Base-by-base conservation (phyloP, 768 basidiomycete species). In the Coprinellus micaceus region DNA sequence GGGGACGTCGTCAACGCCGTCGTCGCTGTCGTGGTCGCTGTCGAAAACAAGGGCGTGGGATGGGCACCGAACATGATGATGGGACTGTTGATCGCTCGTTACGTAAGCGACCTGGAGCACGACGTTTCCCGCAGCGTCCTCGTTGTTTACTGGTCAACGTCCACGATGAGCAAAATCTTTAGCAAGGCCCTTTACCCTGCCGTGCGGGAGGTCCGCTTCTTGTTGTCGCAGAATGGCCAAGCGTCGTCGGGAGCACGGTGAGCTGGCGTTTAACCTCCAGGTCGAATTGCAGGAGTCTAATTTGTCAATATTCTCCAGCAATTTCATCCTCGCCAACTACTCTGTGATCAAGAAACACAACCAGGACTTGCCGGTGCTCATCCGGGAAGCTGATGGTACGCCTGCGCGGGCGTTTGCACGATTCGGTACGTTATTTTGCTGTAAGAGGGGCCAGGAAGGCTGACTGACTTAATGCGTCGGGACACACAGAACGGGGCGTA, bases 321-420 rank as follows among this genome's bases (percentile, higher is more conserved):
- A 91, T 72, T 94, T 92, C 72, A 82, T 94, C 64, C 69, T 84
- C 41, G 79, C 88, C 25, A 81, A 84, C 60, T 92, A 93, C 66
- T 83, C 88, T 4, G 62, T 76, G 52, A 82, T 92, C 65, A 92
- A 93, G 74, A 80, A 89, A 67, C 74, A 87, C 70, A 94, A 94
- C 67, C 91, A 91, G 37, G 86, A 94, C 72, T 74, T 94, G n/a
- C 91, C 90, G 17, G 79, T 91, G 36, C 69, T 93, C 63, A 88
- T 93, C 64, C 80, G 91, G 63, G 88, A 91, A 72, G 91, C 89
- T 15, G 75, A 74, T 52, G 88, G 85, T 36, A 91, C 89, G 7
- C 89, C 89, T 36, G 90, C 90, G 59, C 79, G 91, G 66, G 82
- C 82, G 46, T 94, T 92, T 79, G 91, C 88, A 52, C 78, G 91